A percentile compares a stretch with the other conserved stretches of the same genome.
phyloP scores from a whole-genome alignment of 1,284 basidiomycete genomes.

The Schizophyllum amplum region DNA sequence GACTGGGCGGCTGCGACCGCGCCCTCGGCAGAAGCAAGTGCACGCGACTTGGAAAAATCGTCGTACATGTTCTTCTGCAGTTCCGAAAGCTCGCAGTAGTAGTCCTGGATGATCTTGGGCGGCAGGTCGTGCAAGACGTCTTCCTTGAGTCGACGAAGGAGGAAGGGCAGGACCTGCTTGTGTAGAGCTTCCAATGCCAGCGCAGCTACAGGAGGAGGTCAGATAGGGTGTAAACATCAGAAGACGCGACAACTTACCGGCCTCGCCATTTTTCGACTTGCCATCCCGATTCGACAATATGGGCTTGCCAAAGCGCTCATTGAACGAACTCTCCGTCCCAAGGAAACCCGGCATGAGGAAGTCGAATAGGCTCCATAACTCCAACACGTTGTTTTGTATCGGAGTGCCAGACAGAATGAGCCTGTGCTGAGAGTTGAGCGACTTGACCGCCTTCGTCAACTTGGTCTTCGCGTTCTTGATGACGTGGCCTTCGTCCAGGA shows the following conservation, averaged over 20 bases:
- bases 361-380: slow-evolving; percentile 98
- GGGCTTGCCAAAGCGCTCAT: slow-evolving; percentile 93
- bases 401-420: slow-evolving; percentile 95
- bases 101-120: slow-evolving; percentile 99
- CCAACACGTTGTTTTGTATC: slow-evolving; percentile 98
- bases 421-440: slow-evolving; percentile 84
- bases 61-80: slow-evolving; percentile 92
- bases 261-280: slow-evolving; percentile 92
- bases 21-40: slow-evolving; percentile 56
- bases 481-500: slow-evolving; percentile 97
- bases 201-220: slow-evolving; percentile 47
- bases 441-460: slow-evolving; percentile 94
- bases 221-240: slow-evolving; percentile 4
- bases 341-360: slow-evolving; percentile 99
- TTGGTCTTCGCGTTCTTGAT: slow-evolving; percentile 99
- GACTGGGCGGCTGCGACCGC: slow-evolving; percentile 36
- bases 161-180: slow-evolving; percentile 98
- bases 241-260: slow-evolving; percentile 46
- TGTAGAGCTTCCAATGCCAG: slow-evolving; percentile 93
- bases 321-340: slow-evolving; percentile 90
- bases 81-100: slow-evolving; percentile 96
- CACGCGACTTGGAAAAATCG: slow-evolving; percentile 82
- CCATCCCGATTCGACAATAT: slow-evolving; percentile 94
- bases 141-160: slow-evolving; percentile 94
- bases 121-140: slow-evolving; percentile 95